Evolutionary conservation across 768 basidiomycete genomes (phyloP).

Genomic region (Paxillus ammoniavirescens): DNA sequence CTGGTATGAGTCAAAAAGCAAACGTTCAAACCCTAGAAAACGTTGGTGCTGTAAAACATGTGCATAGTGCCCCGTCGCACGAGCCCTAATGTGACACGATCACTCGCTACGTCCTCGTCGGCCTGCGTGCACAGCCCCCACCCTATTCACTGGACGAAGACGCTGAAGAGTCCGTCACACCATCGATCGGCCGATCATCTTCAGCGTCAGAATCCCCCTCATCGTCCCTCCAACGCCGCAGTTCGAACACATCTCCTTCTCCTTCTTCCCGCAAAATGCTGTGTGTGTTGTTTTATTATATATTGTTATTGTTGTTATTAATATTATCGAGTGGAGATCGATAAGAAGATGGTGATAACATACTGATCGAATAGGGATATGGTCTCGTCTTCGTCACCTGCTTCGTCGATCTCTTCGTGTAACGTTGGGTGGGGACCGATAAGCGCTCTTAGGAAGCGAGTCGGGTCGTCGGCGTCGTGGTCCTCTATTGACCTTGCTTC

Average conservation of each 20-base stretch:
- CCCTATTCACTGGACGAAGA: conserved; percentile 10
- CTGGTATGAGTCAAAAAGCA: no score
- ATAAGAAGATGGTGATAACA: conserved; percentile 24
- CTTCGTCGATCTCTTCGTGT: conserved; percentile 26
- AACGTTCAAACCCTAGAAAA: no score
- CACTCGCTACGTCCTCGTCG: conserved; percentile 5
- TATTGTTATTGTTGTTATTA: no score
- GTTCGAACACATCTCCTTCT: conserved; percentile 50
- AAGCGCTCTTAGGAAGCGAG: conserved; percentile 38
- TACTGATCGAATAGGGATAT: conserved; percentile 76
- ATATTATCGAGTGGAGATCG: conserved; percentile 8
- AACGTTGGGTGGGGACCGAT: conserved; percentile 26
- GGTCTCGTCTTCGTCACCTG: conserved; percentile 45
- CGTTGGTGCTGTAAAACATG: background rate
- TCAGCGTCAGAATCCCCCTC: conserved; percentile 24
- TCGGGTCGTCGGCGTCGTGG: conserved; percentile 33
- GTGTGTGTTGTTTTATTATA: background rate
- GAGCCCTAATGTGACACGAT: background rate
- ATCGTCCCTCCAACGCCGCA: conserved; percentile 39
- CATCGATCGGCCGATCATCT: conserved; percentile 19
- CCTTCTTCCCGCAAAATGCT: conserved; percentile 65
- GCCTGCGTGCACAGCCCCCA: background rate
- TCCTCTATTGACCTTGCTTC: conserved; percentile 47
- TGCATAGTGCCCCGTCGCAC: conserved; percentile 7
- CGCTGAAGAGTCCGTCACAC: conserved; percentile 22